Evolutionary conservation across 805 yeast genomes (phyloP).

Genomic region (Wickerhamomyces hampshirensis): DNA sequence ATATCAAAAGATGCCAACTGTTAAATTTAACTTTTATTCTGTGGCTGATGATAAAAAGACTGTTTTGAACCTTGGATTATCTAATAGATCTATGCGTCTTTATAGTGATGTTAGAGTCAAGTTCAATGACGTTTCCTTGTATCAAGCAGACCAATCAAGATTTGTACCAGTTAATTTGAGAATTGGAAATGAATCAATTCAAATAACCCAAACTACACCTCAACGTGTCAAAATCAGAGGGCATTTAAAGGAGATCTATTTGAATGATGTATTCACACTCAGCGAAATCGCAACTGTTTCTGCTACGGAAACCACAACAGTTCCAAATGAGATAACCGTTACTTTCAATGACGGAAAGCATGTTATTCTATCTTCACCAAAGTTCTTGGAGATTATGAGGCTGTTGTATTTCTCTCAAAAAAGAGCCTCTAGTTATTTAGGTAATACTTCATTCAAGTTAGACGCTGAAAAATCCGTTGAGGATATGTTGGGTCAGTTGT

Average conservation of each 20-base stretch:
- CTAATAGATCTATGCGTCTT: slow-evolving; percentile 36
- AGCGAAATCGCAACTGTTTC: slow-evolving; percentile 35
- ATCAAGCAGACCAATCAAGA: slow-evolving; percentile 41
- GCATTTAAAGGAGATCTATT: slow-evolving; percentile 30
- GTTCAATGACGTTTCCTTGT: slow-evolving; percentile 47
- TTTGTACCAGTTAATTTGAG: slow-evolving; percentile 58
- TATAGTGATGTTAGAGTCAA: slow-evolving; percentile 47
- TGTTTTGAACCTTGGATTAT: slow-evolving; percentile 41
- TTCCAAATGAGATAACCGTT: slow-evolving; percentile 46
- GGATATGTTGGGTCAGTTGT: slow-evolving; percentile 52
- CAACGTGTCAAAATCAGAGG: slow-evolving; percentile 33
- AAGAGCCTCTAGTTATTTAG: slow-evolving; percentile 33
- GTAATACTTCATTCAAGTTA: slow-evolving; percentile 7
- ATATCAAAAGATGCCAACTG: slow-evolving; percentile 6
- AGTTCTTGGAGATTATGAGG: slow-evolving; percentile 62
- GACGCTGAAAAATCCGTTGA: slow-evolving; percentile 24
- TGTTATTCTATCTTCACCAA: slow-evolving; percentile 42
- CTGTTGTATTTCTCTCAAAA: slow-evolving; percentile 64
- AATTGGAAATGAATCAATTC: slow-evolving; percentile 67
- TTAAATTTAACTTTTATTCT: slow-evolving; percentile 36
- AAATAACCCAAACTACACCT: slow-evolving; percentile 44
- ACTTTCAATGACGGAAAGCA: slow-evolving; percentile 30
- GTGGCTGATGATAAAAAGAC: slow-evolving; percentile 41
- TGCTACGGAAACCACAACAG: slow-evolving; percentile 40
- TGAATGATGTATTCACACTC: slow-evolving; percentile 41